Conservation (phyloP, 2,329 filamentous ascomycete genomes). For the Ophiostoma himal-ulmi region DNA sequence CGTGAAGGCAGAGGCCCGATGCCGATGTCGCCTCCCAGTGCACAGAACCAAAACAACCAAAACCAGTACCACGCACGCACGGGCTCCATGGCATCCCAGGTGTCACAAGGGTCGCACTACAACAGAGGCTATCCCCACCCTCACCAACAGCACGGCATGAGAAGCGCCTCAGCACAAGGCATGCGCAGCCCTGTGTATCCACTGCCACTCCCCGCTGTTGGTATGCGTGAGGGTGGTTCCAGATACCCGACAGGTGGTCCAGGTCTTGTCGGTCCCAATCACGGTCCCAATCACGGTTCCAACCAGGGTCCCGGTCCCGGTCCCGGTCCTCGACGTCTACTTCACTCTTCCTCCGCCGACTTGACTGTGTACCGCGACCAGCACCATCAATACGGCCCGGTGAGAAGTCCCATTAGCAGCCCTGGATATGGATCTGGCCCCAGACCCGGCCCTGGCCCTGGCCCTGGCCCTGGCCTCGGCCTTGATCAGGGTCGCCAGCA, state of each 20-base stretch:
- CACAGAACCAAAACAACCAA: background rate
- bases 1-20: conserved; percentile 1
- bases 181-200: conserved; percentile 14
- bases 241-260: background rate
- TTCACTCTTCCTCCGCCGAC: background rate
- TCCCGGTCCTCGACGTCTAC: background rate
- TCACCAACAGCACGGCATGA: conserved; percentile 9
- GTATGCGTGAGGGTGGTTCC: background rate
- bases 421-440: background rate
- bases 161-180: background rate
- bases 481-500: background rate
- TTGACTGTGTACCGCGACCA: conserved; percentile 11
- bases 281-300: background rate
- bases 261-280: background rate
- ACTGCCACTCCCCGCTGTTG: background rate
- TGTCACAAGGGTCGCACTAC: background rate
- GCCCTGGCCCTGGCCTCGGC: background rate
- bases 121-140: background rate
- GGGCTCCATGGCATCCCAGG: conserved; percentile 14
- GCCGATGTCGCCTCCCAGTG: conserved; percentile 6
- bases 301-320: background rate
- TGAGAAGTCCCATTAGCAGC: conserved; percentile 1
- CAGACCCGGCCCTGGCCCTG: background rate
- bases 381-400: conserved; percentile 3
- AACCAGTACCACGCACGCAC: conserved; percentile 12